phyloP scores from a whole-genome alignment of 192 early-diverging fungal species.

The Umbelopsis sp. region DNA sequence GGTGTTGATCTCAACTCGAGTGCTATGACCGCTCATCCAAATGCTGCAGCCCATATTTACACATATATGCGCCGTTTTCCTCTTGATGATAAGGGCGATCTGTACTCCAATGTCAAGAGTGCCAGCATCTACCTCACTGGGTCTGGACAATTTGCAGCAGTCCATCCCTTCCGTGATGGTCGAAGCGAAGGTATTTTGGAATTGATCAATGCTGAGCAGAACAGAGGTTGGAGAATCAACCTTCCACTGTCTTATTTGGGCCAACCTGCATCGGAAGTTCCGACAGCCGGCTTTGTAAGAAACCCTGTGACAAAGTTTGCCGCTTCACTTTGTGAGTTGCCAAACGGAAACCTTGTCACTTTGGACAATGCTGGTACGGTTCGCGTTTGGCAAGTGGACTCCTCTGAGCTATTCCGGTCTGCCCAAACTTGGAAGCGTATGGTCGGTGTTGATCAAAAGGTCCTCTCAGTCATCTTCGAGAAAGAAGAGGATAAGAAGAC shows the following conservation, averaged over 20 bases:
- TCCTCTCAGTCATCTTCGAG: conserved; percentile 57
- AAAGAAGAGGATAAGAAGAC: conserved; percentile 43
- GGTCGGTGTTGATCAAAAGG: conserved; percentile 58
- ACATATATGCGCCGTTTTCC: conserved; percentile 45
- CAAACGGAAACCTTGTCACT: conserved; percentile 53
- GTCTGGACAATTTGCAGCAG: conserved; percentile 49
- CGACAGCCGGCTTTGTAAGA: conserved; percentile 42
- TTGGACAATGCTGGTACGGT: conserved; percentile 61
- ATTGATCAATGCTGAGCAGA: conserved; percentile 48
- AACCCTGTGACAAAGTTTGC: conserved; percentile 45
- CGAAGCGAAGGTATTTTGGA: conserved; percentile 58
- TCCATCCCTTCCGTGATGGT: conserved; percentile 48
- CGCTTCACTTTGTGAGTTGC: conserved; percentile 56
- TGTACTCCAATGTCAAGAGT: conserved; percentile 50
- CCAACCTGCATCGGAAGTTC: conserved; percentile 15
- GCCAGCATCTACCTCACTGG: conserved; percentile 42
- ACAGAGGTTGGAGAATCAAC: conserved; percentile 53
- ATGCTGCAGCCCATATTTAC: conserved; percentile 40
- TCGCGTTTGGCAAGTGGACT: conserved; percentile 60
- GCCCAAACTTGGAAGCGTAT: conserved; percentile 63
- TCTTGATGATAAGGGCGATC: conserved; percentile 38
- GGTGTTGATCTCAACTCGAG: conserved; percentile 11
- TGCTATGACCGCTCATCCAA: conserved; percentile 16
- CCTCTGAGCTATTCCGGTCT: conserved; percentile 51
- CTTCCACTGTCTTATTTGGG: conserved; percentile 52